These are phyloP conservation scores for Prunus armeniaca DNA, from an alignment of 306 rosid genomes.

Conservation along the genomic window DNA sequence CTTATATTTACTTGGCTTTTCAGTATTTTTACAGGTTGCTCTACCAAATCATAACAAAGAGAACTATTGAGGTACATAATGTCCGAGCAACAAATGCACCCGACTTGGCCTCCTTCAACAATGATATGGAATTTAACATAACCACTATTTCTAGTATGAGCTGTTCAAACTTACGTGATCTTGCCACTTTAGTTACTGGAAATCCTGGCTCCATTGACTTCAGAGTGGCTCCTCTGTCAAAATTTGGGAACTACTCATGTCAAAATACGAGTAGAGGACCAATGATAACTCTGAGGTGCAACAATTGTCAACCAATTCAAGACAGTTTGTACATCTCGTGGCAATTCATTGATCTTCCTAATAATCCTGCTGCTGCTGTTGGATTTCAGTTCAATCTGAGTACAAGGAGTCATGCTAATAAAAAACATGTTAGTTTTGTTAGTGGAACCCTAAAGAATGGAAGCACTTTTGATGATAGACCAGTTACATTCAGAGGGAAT, in stretches of 20 bases:
- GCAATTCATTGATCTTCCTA: conserved; percentile 81
- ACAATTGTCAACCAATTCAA: conserved; percentile 48
- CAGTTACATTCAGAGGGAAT: conserved; percentile 84
- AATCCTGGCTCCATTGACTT: conserved; percentile 77
- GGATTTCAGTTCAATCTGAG: conserved; percentile 85
- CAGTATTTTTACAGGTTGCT: conserved; percentile 71
- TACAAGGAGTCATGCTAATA: conserved; percentile 45
- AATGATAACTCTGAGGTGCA: conserved; percentile 56
- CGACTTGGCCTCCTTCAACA: conserved; percentile 61
- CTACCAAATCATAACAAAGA: conserved; percentile 86
- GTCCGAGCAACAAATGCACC: conserved; percentile 83
- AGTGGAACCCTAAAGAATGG: conserved; percentile 72
- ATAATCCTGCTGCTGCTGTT: conserved; percentile 83
- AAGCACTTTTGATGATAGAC: conserved; percentile 61
- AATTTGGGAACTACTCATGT: conserved; percentile 63
- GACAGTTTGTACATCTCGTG: conserved; percentile 84
- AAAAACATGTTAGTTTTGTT: conserved; percentile 65
- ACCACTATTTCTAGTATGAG: conserved; percentile 84
- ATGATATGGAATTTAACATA: conserved; percentile 84
- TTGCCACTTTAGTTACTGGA: conserved; percentile 64
- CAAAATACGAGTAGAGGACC: conserved; percentile 87
- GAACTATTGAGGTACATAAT: conserved; percentile 89
- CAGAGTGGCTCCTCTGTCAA: conserved; percentile 55
- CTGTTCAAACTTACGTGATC: conserved; percentile 78
- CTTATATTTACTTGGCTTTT: conserved; percentile 39